Evolutionary conservation across 352 stramenopile genomes (phyloP), one percentile per base, ranked within the genome.

Genomic region (Phytophthora quininea): DNA sequence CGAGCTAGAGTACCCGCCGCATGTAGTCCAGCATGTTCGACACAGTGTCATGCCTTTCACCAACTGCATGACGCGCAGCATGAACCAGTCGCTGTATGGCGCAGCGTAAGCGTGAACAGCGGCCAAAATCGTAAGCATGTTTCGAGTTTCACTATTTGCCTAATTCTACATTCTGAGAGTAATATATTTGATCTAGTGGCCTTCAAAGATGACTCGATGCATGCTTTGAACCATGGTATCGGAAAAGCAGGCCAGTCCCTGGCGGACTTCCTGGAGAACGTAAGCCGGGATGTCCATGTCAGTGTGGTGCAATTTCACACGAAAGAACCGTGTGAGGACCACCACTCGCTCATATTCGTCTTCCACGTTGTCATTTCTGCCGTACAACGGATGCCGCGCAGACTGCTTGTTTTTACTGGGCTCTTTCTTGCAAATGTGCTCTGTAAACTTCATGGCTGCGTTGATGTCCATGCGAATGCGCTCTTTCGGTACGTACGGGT

Each of bases 381-480:
- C 56, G 55, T 74, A 66, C 40, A 65, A 38, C 4, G 54, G 24
- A 51, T 56, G 50, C 14, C 57, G 62, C 9, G 66, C 69, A 3
- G 51, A 51, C 10, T 61, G 66, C 37, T 59, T 68, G 33, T 56
- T 53, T 35, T 66, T 76, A 9, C 48, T 69, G 2, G 54, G 42
- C 12, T 63, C 55, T 15, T 63, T 67, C 15, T 69, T 73, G 52
- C 77, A 73, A 33, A 68, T 69, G 40, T 79, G 71, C n/a, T 79
- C 68, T 0, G 72, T 74, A 30, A 86, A 75, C 47, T 79, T 79
- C 58, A 80, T 79, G 7, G 73, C 74, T 31, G 70, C 67, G 42
- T 75, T 80, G 33, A 87, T 79, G 19, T 87, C 79, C 53, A 84
- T 82, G 3, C 77, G 64, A 9, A 90, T 53, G 11, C 79, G 74